Evolutionary conservation across 305 asterid genomes (phyloP).

Genomic region (Solanum hybrid): DNA sequence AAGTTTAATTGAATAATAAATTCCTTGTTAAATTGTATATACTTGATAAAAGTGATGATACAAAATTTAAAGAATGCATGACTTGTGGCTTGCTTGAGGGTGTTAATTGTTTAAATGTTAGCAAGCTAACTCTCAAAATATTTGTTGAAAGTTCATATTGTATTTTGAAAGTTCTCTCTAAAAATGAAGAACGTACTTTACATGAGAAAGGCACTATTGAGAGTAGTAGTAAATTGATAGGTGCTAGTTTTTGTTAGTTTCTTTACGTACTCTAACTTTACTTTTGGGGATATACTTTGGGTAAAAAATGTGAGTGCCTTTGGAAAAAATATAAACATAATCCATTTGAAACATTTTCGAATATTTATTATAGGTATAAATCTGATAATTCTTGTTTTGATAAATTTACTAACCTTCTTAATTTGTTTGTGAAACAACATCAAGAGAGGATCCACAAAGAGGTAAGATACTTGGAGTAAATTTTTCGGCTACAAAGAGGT

Average conservation of each 20-base stretch:
- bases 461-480: background rate
- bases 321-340: background rate
- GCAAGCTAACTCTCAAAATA: background rate
- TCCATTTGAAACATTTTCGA: background rate
- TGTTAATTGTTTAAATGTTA: background rate
- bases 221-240: background rate
- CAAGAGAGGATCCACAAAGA: background rate
- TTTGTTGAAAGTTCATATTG: background rate
- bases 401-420: too few relatives aligned
- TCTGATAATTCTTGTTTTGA: background rate
- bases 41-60: background rate
- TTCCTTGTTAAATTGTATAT: too few relatives aligned
- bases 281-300: background rate
- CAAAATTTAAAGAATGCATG: background rate
- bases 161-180: too few relatives aligned
- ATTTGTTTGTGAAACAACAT: background rate
- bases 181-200: background rate
- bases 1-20: background rate
- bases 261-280: background rate
- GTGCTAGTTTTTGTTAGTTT: background rate
- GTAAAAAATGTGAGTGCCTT: background rate
- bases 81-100: background rate
- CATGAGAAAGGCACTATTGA: background rate
- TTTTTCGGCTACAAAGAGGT: background rate
- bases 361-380: background rate